Evolutionary conservation across 257 asterid genomes (phyloP).

Genomic region (Mentha longifolia): DNA sequence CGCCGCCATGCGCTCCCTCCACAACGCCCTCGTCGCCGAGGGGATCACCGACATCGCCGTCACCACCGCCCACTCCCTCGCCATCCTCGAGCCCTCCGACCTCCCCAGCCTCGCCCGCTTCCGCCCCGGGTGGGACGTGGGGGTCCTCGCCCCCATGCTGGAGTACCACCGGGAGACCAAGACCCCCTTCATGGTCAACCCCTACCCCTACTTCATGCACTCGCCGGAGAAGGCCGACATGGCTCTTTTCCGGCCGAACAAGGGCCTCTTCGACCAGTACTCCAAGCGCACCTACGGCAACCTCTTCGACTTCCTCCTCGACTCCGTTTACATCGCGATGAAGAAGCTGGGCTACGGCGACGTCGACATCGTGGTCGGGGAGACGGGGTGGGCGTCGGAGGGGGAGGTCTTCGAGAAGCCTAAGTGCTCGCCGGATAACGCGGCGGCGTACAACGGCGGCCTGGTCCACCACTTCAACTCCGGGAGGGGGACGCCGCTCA

Average conservation of each 20-base stretch:
- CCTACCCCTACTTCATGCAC: constrained; percentile 81
- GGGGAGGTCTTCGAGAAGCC: constrained; percentile 69
- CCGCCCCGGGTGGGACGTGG: constrained; percentile 74
- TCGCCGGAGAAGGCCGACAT: constrained; percentile 47
- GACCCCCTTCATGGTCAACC: constrained; percentile 83
- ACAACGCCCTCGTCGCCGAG: constrained; percentile 47
- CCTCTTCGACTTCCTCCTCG: constrained; percentile 70
- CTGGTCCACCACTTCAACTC: constrained; percentile 47
- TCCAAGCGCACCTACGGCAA: constrained; percentile 51
- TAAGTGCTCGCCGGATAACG: constrained; percentile 60
- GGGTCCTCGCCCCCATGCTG: constrained; percentile 59
- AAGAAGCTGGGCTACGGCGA: constrained; percentile 66
- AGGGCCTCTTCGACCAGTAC: constrained; percentile 43
- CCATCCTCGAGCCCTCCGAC: constrained; percentile 54
- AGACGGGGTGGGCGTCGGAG: constrained; percentile 88
- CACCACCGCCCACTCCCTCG: constrained; percentile 47
- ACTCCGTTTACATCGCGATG: constrained; percentile 65
- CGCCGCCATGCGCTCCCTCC: constrained; percentile 58
- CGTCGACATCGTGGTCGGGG: constrained; percentile 69
- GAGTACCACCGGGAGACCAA: constrained; percentile 52
- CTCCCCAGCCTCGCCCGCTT: constrained; percentile 72
- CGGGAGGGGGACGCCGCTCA: constrained; percentile 77
- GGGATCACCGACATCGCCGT: constrained; percentile 45
- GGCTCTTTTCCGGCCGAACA: constrained; percentile 48
- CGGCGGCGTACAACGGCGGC: constrained; percentile 77